These are phyloP conservation scores for Pythium sp. DNA, from an alignment of 352 stramenopile species.

Conservation along the genomic window DNA sequence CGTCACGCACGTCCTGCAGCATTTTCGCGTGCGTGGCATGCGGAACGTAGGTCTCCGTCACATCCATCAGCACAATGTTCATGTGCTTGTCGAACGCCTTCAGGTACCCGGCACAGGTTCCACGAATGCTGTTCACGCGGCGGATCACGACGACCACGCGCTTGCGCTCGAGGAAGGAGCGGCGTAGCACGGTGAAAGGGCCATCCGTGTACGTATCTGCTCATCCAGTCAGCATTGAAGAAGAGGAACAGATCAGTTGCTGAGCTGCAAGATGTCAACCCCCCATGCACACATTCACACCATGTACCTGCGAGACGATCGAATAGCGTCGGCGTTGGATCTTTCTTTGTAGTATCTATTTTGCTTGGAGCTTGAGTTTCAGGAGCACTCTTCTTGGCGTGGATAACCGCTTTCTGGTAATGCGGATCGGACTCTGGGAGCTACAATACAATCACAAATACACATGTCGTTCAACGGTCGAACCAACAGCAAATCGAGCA, in stretches of 20 bases:
- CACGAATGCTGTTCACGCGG: conserved; percentile 89
- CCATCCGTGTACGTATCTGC: conserved; percentile 77
- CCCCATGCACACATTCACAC: background rate
- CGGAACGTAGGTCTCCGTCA: conserved; percentile 72
- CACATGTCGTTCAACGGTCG: background rate
- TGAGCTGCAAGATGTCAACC: background rate
- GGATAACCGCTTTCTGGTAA: conserved; percentile 35
- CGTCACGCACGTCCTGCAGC: conserved; percentile 32
- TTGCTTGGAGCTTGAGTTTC: conserved; percentile 13
- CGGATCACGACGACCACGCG: conserved; percentile 86
- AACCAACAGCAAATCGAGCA: background rate
- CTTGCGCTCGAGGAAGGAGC: conserved; percentile 75
- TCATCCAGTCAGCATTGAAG: background rate
- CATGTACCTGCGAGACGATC: conserved; percentile 52
- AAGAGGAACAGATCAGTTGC: background rate
- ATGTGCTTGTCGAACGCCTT: conserved; percentile 95
- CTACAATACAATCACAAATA: conserved; percentile 21
- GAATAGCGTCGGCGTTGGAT: conserved; percentile 36
- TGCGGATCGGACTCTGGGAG: conserved; percentile 65
- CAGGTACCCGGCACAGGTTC: conserved; percentile 88
- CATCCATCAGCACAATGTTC: conserved; percentile 92
- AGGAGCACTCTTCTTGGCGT: conserved; percentile 27
- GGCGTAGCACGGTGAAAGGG: conserved; percentile 81
- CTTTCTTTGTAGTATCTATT: conserved; percentile 8
- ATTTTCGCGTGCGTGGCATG: conserved; percentile 30